Conservation (phyloP, 2,329 filamentous ascomycete species). For the Eutypella sp. region DNA sequence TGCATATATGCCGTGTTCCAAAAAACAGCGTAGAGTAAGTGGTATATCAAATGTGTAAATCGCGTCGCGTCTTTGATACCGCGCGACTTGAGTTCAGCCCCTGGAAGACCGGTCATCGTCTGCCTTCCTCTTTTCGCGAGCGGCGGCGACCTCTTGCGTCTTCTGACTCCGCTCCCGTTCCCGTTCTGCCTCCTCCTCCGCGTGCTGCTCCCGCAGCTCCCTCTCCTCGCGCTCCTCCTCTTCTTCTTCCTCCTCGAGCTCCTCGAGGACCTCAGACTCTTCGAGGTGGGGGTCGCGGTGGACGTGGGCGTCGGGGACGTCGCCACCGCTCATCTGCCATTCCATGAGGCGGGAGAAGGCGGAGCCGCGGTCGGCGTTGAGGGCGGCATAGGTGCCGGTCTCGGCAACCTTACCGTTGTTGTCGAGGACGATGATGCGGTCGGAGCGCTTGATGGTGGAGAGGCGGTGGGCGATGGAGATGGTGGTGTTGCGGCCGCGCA, state of each 20-base stretch:
- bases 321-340: slow-evolving; percentile 92
- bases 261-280: slow-evolving; percentile 48
- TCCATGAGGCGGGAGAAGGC: slow-evolving; percentile 97
- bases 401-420: slow-evolving; percentile 86
- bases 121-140: no score
- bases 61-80: no score
- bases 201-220: no score
- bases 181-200: slow-evolving; percentile 15
- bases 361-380: slow-evolving; percentile 68
- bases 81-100: no score
- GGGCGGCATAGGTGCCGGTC: slow-evolving; percentile 74
- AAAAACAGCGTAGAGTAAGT: no score
- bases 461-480: slow-evolving; percentile 96
- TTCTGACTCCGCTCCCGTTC: slow-evolving; percentile 16
- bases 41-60: no score
- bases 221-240: slow-evolving; percentile 29
- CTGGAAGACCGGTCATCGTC: no score
- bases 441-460: slow-evolving; percentile 92
- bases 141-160: no score
- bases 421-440: slow-evolving; percentile 88
- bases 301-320: slow-evolving; percentile 41
- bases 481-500: slow-evolving; percentile 86
- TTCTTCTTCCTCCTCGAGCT: slow-evolving; percentile 38
- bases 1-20: no score
- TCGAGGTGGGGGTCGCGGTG: slow-evolving; percentile 38